Percentiles rank a stretch among this genome's conserved stretches.
These are phyloP conservation scores for Ramaria sp. DNA, from an alignment of 768 basidiomycete species.

Conservation along the genomic window DNA sequence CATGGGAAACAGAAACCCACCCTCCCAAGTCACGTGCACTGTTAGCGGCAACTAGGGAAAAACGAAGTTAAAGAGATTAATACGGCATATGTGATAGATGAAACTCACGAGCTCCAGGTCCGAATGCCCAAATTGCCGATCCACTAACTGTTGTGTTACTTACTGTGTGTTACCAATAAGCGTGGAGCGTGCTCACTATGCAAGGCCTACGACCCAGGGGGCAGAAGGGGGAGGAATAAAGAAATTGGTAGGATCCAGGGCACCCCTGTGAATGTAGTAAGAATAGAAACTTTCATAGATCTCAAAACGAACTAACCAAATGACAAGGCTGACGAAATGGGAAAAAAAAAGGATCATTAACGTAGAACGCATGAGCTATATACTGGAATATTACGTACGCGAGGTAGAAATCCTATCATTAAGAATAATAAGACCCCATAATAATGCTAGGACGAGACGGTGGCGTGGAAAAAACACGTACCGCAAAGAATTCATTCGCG, in stretches of 20 bases:
- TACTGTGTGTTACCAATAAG: background rate
- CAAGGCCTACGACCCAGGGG: slow-evolving; percentile 44
- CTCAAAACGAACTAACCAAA: slow-evolving; percentile 23
- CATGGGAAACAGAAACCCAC: slow-evolving; percentile 3
- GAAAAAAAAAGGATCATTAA: background rate
- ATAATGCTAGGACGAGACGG: background rate
- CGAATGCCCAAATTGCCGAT: slow-evolving; percentile 49
- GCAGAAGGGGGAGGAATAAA: slow-evolving; percentile 41
- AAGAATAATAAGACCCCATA: too few species aligned
- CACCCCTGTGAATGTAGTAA: slow-evolving; percentile 17
- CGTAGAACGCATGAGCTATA: background rate
- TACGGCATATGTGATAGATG: too few species aligned
- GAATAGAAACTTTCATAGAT: background rate
- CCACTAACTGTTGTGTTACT: slow-evolving; percentile 6
- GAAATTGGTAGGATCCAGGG: slow-evolving; percentile 47
- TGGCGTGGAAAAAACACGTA: slow-evolving; percentile 21
- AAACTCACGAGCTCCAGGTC: slow-evolving; percentile 34
- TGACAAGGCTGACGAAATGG: slow-evolving; percentile 30
- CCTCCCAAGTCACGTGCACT: slow-evolving; percentile 57
- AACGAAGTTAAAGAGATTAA: background rate
- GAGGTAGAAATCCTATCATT: slow-evolving; percentile 10
- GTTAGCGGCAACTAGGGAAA: slow-evolving; percentile 42
- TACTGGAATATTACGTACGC: background rate
- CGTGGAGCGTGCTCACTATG: slow-evolving; percentile 26
- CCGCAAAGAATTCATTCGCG: slow-evolving; percentile 46